These are phyloP conservation scores for Chlamydomonas sp. DNA, from an alignment of 139 green algal genomes.

Conservation along the genomic window DNA sequence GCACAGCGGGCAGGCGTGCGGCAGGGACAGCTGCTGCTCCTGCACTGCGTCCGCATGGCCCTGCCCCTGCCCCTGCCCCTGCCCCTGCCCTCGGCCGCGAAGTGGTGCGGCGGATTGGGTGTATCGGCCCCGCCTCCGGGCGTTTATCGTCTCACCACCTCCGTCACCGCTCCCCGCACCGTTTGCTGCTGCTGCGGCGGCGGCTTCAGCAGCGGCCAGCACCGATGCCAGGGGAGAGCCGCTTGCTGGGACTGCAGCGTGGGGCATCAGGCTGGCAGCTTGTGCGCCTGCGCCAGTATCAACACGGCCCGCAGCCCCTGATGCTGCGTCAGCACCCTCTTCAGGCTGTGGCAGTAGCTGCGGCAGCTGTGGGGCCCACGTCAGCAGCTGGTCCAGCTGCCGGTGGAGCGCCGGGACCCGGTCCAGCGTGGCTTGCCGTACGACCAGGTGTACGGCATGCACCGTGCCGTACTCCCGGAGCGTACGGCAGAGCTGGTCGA, in stretches of 20 bases:
- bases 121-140: too few relatives aligned
- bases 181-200: neutral
- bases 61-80: neutral
- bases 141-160: too few relatives aligned
- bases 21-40: neutral
- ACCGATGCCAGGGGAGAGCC: neutral
- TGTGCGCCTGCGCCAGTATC: neutral
- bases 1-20: slow-evolving; percentile 30
- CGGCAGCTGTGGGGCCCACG: neutral
- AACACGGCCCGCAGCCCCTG: neutral
- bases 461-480: slow-evolving; percentile 15
- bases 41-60: neutral
- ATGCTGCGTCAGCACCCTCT: too few relatives aligned
- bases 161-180: too few relatives aligned
- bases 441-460: slow-evolving; percentile 28
- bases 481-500: slow-evolving; percentile 25
- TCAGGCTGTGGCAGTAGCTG: too few relatives aligned
- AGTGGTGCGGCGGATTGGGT: too few relatives aligned
- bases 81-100: neutral
- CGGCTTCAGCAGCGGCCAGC: neutral
- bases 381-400: slow-evolving; percentile 26
- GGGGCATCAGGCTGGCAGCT: too few relatives aligned
- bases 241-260: too few relatives aligned
- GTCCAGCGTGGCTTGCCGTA: slow-evolving; percentile 1
- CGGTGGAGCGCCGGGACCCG: slow-evolving; percentile 12